Evolutionary conservation across 768 basidiomycete genomes (phyloP), one percentile per base, ranked within the genome.

Genomic region (Cystofilobasidium capitatum): DNA sequence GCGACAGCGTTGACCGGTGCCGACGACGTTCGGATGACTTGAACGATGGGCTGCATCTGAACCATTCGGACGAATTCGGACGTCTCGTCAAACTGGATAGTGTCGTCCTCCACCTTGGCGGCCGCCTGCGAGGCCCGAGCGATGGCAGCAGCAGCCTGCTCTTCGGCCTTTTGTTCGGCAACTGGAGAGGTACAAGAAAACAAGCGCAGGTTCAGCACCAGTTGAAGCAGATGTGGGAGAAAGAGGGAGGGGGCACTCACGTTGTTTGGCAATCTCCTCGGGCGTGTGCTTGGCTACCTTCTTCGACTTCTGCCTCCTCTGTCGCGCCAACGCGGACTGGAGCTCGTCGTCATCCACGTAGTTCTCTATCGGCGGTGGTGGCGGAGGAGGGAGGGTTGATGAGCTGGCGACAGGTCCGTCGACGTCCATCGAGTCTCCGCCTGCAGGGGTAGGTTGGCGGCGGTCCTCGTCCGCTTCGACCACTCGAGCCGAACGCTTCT

Each of bases 341-440:
- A 99, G 83, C 74, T 99, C 96, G 77, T 99, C 96, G 77, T 99
- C 96, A 78, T 98, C 96, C 71, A 98, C 87, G 77, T 96, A 90
- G 78, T 94, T 91, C 84, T 73, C 87, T 82, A 71, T 81, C 80
- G 71, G 86, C 81, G 69, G 86, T 84, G 33, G 16, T 3, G 66
- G 66, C 13, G 61, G 40, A 20, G 66, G 40, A 7, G 40, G 14
- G 7, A 55, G 51, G 39, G 10, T 39, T 26, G 58, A 58, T 26
- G 72, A 63, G 13, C 71, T 49, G 54, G 85, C 78, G 66, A 84
- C 79, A n/a, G 84, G 72, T 83, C 85, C 79, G 73, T 96, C 93
- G 64, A 92, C 83, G 37, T 89, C 84, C 88, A 94, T 96, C 70
- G 77, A 79, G 37, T 72, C 72, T 5, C 57, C 76, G 26, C 79